phyloP scores from a whole-genome alignment of 2,329 filamentous ascomycete species.

The Fusarium musae region DNA sequence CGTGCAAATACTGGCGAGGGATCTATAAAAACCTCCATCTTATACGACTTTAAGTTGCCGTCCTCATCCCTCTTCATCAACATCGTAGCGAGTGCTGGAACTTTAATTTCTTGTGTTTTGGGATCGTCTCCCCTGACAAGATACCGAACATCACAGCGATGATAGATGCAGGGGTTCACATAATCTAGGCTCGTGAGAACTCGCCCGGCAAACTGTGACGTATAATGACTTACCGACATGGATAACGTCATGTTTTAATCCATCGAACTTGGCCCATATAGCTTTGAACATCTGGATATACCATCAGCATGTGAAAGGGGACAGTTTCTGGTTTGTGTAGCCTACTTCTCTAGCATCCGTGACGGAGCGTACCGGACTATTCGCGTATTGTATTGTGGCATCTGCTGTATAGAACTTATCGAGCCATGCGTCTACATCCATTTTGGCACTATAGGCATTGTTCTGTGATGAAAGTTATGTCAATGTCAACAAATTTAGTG shows the following conservation, averaged over 20 bases:
- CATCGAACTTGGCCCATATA: slow-evolving; percentile 4
- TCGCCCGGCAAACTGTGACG: rapidly evolving
- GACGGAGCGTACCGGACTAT: background rate
- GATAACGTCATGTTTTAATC: slow-evolving; percentile 1
- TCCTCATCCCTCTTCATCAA: background rate
- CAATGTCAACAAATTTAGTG: background rate
- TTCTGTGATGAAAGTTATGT: background rate
- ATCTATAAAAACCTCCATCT: slow-evolving; percentile 2
- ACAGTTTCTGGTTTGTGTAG: background rate
- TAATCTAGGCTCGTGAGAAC: background rate
- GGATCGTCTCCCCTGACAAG: slow-evolving; percentile 8
- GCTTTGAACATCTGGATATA: background rate
- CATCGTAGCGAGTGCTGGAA: background rate
- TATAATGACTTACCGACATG: background rate
- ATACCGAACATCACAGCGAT: slow-evolving; percentile 7
- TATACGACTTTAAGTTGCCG: background rate
- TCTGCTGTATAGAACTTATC: slow-evolving; percentile 7
- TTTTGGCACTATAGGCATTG: background rate
- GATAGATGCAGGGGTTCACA: slow-evolving; percentile 5
- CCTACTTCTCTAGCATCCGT: background rate
- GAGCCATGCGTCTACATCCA: slow-evolving; percentile 3
- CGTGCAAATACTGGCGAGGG: background rate
- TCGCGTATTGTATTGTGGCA: background rate
- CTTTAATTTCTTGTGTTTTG: background rate
- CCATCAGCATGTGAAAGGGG: background rate